phyloP scores from a whole-genome alignment of 768 basidiomycete species.

The Psilocybe cubensis region DNA sequence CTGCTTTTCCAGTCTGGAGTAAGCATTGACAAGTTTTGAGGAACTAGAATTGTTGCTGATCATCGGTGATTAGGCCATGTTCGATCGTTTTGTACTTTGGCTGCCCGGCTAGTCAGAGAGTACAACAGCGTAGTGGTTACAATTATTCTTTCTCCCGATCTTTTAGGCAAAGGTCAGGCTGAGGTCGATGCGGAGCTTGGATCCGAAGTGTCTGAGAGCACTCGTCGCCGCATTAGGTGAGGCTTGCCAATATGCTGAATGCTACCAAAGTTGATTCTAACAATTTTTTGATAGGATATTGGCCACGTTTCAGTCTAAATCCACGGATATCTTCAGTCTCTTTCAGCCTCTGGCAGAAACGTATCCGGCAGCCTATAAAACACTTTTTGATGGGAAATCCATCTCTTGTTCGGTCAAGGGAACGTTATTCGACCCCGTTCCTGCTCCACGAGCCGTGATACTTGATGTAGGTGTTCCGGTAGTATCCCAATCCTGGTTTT shows the following conservation, averaged over 20 bases:
- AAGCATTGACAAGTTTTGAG: neutral
- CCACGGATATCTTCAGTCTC: neutral
- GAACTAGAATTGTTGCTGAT: neutral
- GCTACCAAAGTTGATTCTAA: too few relatives aligned
- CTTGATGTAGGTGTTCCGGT: constrained; percentile 2
- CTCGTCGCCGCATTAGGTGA: constrained; percentile 1
- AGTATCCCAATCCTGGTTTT: too few relatives aligned
- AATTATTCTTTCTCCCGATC: neutral
- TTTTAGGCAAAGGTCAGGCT: neutral
- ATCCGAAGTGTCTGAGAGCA: neutral
- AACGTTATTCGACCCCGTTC: constrained; percentile 3
- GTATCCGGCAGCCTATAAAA: neutral
- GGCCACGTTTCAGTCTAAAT: neutral
- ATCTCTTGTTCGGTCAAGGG: neutral
- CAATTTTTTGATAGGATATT: too few relatives aligned
- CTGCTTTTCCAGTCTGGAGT: neutral
- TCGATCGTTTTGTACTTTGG: constrained; percentile 4
- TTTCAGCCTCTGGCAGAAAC: neutral
- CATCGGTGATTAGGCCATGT: neutral
- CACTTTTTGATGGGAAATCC: neutral
- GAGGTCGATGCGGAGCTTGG: constrained; percentile 1
- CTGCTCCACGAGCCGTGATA: neutral
- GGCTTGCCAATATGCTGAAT: neutral
- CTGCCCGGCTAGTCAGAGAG: constrained; percentile 8
- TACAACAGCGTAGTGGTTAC: neutral